A percentile compares a stretch with the other conserved stretches of the same genome.
Evolutionary conservation across 805 yeast species (phyloP).

Genomic region (Cyberlindnera xylosilytica): DNA sequence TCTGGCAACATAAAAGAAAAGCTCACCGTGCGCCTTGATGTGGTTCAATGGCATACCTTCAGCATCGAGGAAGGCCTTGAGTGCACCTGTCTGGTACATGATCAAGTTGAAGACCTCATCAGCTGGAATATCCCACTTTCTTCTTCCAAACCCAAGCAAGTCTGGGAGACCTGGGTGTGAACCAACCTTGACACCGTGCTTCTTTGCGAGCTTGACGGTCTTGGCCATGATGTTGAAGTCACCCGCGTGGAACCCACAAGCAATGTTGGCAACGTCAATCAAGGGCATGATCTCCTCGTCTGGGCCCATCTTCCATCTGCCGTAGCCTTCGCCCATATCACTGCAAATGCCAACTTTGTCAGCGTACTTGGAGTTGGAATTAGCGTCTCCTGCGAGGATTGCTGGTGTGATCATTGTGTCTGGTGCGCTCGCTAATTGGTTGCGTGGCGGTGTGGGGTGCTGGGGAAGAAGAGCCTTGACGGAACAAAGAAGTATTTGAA

Average conservation of each 20-base stretch:
- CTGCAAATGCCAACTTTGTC: background rate
- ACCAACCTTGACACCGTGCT: background rate
- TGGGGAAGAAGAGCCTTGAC: no score
- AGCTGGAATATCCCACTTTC: slow-evolving; percentile 1
- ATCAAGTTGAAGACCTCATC: slow-evolving; percentile 1
- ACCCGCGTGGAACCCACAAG: background rate
- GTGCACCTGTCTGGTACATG: background rate
- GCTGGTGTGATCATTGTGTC: slow-evolving; percentile 1
- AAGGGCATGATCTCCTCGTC: background rate
- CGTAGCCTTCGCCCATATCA: slow-evolving; percentile 1
- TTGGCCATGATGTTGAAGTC: slow-evolving; percentile 1
- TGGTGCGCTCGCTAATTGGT: no score
- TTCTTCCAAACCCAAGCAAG: background rate
- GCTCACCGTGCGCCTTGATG: slow-evolving; percentile 1
- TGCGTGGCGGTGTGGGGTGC: no score
- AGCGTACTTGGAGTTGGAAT: background rate
- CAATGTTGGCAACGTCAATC: slow-evolving; percentile 1
- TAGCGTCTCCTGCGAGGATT: background rate
- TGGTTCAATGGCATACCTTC: slow-evolving; percentile 1
- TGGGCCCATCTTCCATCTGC: slow-evolving; percentile 1
- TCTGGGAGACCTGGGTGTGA: background rate
- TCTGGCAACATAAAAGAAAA: background rate
- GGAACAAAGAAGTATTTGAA: no score
- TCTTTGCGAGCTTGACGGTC: background rate
- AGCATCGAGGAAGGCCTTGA: slow-evolving; percentile 1